Base-by-base conservation (phyloP, 1,139 yeast genomes). In the Schwanniomyces etchellsii region DNA sequence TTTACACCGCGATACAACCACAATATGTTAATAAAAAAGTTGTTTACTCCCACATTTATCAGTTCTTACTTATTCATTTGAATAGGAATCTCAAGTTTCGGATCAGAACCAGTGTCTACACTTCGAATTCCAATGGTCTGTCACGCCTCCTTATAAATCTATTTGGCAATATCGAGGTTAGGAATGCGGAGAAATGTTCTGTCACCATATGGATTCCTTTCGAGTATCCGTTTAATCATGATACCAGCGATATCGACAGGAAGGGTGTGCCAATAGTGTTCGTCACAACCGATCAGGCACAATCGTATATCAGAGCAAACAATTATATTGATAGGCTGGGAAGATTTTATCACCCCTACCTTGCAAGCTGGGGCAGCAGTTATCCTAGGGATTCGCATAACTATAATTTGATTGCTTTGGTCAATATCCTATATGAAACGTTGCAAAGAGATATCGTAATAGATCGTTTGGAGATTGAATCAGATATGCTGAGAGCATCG, bases 241-340 rank as follows among this genome's bases (percentile, higher is more conserved):
- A 28, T 11, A 16, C 11, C 9, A n/a, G 23, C 9, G n/a, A 14
- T 11, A 4, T 32, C 1, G 42, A 41, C 13, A 46, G 42, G n/a
- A 45, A 46, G 25, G 66, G 65, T 3, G 68, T 78, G 2, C 96
- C 96, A 0, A 46, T 75, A 14, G 70, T 75, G 0, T 81, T 65
- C 47, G 73, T 86, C 5, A 62, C 68, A 16, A 77, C 82, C 0
- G 64, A 65, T 25, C 63, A 61, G 26, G 32, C 47, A 14, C 70
- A 56, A 51, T 32, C 55, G 32, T 50, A 26, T 36, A 43, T 78
- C 31, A 67, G 60, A 27, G 82, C 88, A 0, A 81, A 82, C 15
- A 81, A 78, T 41, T 65, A 74, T 44, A 74, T 85, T 3, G 95
- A 84, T 49, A 57, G 74, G n/a, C 83, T 71, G 50, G 96, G 96